Base-by-base conservation (phyloP, 345 rosid genomes). In the Syzygium oleosum region DNA sequence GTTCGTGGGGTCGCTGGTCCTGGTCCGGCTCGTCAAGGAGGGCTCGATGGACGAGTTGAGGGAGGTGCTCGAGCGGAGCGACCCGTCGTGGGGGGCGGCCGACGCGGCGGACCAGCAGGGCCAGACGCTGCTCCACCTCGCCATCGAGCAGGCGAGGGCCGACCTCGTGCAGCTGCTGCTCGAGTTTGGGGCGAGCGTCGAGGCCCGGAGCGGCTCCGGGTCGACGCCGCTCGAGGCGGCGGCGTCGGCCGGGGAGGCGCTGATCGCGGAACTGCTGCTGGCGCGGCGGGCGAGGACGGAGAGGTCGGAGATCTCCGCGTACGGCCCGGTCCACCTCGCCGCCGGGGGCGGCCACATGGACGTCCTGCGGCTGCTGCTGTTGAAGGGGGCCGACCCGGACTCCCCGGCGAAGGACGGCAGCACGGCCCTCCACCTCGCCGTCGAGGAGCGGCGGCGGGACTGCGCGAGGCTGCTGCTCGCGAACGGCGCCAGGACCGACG, bases 101-200 rank as follows among this genome's bases (percentile, higher is more conserved):
- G 92, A 92, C 87, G 87, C 95, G 17, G 61, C 89, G 16, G 95
- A 93, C 84, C 87, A 88, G 16, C 86, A 92, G 12, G 95, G 95
- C 1, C 90, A 89, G 31, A 90, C 92, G 23, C 73, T 94, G 90
- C 95, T 95, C 52, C 97, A 93, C 68, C 87, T 93, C 55, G 94
- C 95, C 8, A 92, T 93, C 52, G 84, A 92, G 84, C 93, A 92
- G 56, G 88, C 94, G 56, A 87, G 97, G 51, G 90, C 97, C 0
- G 97, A 95, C 85, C 89, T 94, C 16, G 95, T 93, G 13, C 97
- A 95, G 87, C 91, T 95, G 51, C 92, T 95, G 51, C 91, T 95
- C 5, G 97, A 95, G 88, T 94, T 95, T 86, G 87, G 87, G 23
- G 93, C 94, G 0, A 89, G 92, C 38, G 89, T 94, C 10, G 97